Evolutionary conservation across 192 early-diverging fungal genomes (phyloP).

Genomic region (Phlyctochytrium planicorne): DNA sequence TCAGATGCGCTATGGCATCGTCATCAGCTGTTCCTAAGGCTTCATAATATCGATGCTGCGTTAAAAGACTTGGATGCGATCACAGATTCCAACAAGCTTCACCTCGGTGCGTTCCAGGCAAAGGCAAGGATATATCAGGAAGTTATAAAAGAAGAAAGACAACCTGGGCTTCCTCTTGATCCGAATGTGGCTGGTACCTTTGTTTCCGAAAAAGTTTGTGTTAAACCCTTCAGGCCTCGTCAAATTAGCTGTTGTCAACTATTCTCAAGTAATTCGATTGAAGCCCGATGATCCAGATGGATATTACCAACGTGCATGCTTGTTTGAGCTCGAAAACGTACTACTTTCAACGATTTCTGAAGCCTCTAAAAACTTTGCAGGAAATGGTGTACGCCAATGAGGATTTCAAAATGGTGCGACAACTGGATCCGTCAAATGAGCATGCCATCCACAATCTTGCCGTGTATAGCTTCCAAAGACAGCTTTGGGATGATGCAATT

Average conservation of each 20-base stretch:
- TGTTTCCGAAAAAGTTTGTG: slow-evolving; percentile 8
- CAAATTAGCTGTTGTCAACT: slow-evolving; percentile 52
- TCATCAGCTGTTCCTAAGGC: slow-evolving; percentile 48
- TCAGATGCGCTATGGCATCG: slow-evolving; percentile 53
- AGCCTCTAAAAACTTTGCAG: slow-evolving; percentile 11
- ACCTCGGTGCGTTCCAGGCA: slow-evolving; percentile 50
- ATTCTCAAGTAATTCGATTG: slow-evolving; percentile 53
- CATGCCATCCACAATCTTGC: slow-evolving; percentile 52
- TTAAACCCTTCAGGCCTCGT: slow-evolving; percentile 23
- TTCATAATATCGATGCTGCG: slow-evolving; percentile 40
- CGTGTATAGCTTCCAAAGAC: slow-evolving; percentile 47
- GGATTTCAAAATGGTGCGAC: slow-evolving; percentile 50
- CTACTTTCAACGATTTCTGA: background rate
- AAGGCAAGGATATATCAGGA: slow-evolving; percentile 54
- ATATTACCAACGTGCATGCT: slow-evolving; percentile 49
- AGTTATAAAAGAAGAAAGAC: slow-evolving; percentile 22
- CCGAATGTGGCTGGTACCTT: slow-evolving; percentile 16
- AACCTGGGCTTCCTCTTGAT: slow-evolving; percentile 16
- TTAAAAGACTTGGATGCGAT: slow-evolving; percentile 50
- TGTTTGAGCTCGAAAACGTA: slow-evolving; percentile 54
- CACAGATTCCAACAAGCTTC: slow-evolving; percentile 49
- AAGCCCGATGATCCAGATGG: slow-evolving; percentile 52
- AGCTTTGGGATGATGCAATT: slow-evolving; percentile 51
- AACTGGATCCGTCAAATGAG: slow-evolving; percentile 50
- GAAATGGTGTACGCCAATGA: slow-evolving; percentile 57